phyloP scores from a whole-genome alignment of 2,329 filamentous ascomycete genomes.

The Alternaria solani region DNA sequence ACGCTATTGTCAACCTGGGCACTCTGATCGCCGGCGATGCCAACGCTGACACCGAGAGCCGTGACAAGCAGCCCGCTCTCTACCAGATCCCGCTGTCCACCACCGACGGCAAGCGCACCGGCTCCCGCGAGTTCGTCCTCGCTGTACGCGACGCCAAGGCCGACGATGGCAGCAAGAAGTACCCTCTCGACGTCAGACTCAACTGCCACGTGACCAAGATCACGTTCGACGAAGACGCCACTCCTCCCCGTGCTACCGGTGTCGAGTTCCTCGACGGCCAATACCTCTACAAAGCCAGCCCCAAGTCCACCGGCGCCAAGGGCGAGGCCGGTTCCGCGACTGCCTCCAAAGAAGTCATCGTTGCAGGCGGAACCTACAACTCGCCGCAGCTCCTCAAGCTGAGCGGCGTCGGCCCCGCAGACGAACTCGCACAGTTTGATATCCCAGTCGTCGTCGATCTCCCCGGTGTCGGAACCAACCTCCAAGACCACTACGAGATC shows the following conservation, averaged over 20 bases:
- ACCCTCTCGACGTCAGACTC: constrained; percentile 64
- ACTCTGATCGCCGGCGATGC: constrained; percentile 57
- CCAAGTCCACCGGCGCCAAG: constrained; percentile 39
- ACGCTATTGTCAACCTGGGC: constrained; percentile 44
- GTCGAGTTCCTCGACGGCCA: constrained; percentile 55
- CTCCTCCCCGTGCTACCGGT: constrained; percentile 60
- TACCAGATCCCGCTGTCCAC: constrained; percentile 68
- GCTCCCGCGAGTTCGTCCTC: constrained; percentile 65
- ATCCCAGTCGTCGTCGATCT: constrained; percentile 66
- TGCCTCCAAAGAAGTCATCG: constrained; percentile 44
- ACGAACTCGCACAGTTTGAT: constrained; percentile 61
- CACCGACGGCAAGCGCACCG: constrained; percentile 58
- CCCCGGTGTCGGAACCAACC: constrained; percentile 69
- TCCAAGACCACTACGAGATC: constrained; percentile 68
- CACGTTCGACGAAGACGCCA: constrained; percentile 68
- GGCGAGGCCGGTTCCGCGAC: constrained; percentile 50
- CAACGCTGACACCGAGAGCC: constrained; percentile 56
- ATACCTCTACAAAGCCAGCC: constrained; percentile 54
- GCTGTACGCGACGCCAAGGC: constrained; percentile 59
- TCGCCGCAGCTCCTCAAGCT: constrained; percentile 71
- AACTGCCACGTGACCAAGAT: constrained; percentile 73
- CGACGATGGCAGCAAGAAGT: constrained; percentile 61
- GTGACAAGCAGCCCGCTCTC: constrained; percentile 59
- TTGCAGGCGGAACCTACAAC: constrained; percentile 64
- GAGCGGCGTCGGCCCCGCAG: constrained; percentile 66